Conservation (phyloP, 2,329 filamentous ascomycete species). For the Neurospora crassa region DNA sequence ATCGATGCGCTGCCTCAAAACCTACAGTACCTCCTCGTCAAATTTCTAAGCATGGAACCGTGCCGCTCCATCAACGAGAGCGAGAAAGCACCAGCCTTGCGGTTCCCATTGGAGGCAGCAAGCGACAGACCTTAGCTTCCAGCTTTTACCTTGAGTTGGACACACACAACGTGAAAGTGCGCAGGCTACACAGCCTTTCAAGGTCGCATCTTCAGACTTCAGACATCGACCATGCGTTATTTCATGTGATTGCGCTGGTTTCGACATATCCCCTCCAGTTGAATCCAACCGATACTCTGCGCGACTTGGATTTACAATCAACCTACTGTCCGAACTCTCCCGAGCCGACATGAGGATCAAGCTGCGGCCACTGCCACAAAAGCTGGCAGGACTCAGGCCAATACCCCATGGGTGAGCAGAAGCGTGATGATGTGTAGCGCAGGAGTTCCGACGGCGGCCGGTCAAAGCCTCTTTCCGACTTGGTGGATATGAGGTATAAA, state of each 20-base stretch:
- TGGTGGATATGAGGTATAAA: not conserved
- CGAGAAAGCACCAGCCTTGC: not conserved
- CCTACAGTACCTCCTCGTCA: not conserved
- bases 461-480: not conserved
- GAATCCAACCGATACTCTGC: not conserved
- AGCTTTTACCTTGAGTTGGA: not conserved
- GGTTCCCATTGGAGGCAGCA: not conserved
- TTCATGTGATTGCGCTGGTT: not conserved
- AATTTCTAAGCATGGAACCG: not conserved
- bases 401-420: not conserved
- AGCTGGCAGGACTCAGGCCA: not conserved
- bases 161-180: not conserved
- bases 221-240: not conserved
- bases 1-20: not conserved
- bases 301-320: not conserved
- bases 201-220: not conserved
- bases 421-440: not conserved
- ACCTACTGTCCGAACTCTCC: not conserved
- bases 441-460: not conserved
- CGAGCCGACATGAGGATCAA: not conserved
- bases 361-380: not conserved
- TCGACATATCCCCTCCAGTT: not conserved
- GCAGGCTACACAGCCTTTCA: not conserved
- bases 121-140: not conserved
- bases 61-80: not conserved